Percentiles rank a stretch among this genome's conserved stretches.
Conservation (phyloP, 1,284 basidiomycete genomes). For the Moniliophthora roreri region DNA sequence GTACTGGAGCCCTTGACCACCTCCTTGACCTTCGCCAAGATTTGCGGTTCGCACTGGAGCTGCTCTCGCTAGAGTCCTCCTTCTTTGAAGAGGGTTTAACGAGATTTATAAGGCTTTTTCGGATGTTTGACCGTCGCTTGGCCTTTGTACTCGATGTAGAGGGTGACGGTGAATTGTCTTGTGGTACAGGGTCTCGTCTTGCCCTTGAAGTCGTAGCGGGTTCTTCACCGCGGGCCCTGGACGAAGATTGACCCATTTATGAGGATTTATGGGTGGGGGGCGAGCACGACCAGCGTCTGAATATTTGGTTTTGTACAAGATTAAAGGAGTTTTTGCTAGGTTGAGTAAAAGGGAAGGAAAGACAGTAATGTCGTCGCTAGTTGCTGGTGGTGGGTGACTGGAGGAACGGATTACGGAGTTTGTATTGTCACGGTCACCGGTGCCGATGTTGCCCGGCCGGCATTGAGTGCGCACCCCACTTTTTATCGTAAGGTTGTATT, state of each 20-base stretch:
- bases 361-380: background rate
- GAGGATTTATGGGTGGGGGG: background rate
- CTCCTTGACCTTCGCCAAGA: slow-evolving; percentile 41
- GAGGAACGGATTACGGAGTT: no score
- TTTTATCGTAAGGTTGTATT: no score
- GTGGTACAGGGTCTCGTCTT: background rate
- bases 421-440: no score
- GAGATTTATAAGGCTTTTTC: slow-evolving; percentile 8
- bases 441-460: no score
- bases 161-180: slow-evolving; percentile 14
- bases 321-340: slow-evolving; percentile 6
- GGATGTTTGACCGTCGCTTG: slow-evolving; percentile 2
- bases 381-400: no score
- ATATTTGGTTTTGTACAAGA: background rate
- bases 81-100: slow-evolving; percentile 16
- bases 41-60: slow-evolving; percentile 30
- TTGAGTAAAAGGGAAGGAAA: slow-evolving; percentile 9
- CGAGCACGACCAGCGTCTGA: slow-evolving; percentile 8
- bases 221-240: slow-evolving; percentile 6
- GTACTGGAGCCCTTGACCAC: slow-evolving; percentile 25
- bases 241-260: slow-evolving; percentile 16
- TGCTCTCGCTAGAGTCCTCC: slow-evolving; percentile 24
- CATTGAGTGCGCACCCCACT: no score
- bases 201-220: background rate
- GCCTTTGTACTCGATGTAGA: background rate